Evolutionary conservation across 1,284 basidiomycete species (phyloP).

Genomic region (Blastosporella zonata): DNA sequence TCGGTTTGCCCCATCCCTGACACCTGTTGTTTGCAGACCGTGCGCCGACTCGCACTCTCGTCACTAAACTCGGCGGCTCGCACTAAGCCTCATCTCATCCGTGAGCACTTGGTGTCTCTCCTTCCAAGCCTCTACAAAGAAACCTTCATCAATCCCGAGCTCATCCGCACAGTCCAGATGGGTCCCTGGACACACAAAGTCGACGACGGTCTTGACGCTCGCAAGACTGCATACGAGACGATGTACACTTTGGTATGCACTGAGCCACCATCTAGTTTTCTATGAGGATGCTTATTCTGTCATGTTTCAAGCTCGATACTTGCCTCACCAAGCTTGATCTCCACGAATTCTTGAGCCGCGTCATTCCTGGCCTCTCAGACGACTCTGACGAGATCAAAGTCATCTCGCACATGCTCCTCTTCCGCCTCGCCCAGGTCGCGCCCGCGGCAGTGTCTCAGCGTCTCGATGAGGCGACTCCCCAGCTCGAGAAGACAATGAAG

Average conservation of each 20-base stretch:
- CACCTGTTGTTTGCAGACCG: constrained; percentile 52
- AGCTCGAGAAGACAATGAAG: constrained; percentile 87
- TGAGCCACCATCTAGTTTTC: neutral
- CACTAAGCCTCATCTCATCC: constrained; percentile 89
- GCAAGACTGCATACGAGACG: constrained; percentile 96
- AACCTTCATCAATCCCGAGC: constrained; percentile 75
- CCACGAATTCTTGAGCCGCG: constrained; percentile 78
- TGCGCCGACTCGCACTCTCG: constrained; percentile 83
- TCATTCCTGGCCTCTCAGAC: constrained; percentile 84
- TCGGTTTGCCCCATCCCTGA: neutral
- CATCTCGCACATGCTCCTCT: constrained; percentile 92
- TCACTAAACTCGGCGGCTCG: constrained; percentile 92
- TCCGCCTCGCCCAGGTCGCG: constrained; percentile 84
- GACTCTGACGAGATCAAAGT: constrained; percentile 97
- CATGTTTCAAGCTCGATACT: constrained; percentile 70
- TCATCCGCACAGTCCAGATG: constrained; percentile 94
- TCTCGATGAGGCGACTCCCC: constrained; percentile 82
- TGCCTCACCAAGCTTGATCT: constrained; percentile 85
- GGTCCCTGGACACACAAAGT: constrained; percentile 97
- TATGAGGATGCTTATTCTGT: constrained; percentile 10
- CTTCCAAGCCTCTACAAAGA: constrained; percentile 86
- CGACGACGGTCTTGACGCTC: constrained; percentile 90
- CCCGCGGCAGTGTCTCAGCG: constrained; percentile 78
- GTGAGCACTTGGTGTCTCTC: constrained; percentile 76
- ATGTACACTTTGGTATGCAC: constrained; percentile 86